Evolutionary conservation across 805 yeast genomes (phyloP), one percentile per base, ranked within the genome.

Genomic region (Kockiozyma suomiensis): DNA sequence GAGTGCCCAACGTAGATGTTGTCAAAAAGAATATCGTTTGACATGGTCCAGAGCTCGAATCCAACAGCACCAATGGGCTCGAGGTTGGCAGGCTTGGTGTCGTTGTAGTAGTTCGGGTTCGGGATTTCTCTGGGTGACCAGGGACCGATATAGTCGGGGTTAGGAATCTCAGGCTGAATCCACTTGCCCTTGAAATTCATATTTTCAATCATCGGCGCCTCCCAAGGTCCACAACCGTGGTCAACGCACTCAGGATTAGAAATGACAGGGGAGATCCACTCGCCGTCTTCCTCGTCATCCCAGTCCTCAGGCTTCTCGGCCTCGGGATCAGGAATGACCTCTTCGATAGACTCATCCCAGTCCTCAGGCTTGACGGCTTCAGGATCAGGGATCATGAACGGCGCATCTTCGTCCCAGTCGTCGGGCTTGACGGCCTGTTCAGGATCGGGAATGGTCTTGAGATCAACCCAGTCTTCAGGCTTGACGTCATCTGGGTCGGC

Each of bases 241-340:
- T 70, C 68, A 32, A 75, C 78, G 74, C 97, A 91, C 59, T 77
- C 83, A 10, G 97, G 97, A 72, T 91, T 91, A 47, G 76, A 76
- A 49, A 90, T 78, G 50, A 78, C 73, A 26, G 93, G 91, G 1
- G 91, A 86, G 45, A 77, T 69, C 96, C 96, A 92, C 69, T 80
- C 85, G 4, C 97, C 97, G 71, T 90, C 96, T 71, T 87, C 92
- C 66, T 86, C 92, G 43, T 89, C 96, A 70, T 88, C 88, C 97
- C 97, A 91, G 69, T 81, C 86, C 47, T 78, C 86, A 19, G 97
- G 97, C 68, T 79, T 82, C 33, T 61, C 70, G 30, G 89, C 86
- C 1, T 76, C 78, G 41, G 96, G 90, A 71, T 91, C 94, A 10
- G 81, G 74, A 58, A 92, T 83, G 61, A 74, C 82, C 61, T 75